Base-by-base conservation (phyloP, 2,329 filamentous ascomycete species). In the Elsinoe perseae region DNA sequence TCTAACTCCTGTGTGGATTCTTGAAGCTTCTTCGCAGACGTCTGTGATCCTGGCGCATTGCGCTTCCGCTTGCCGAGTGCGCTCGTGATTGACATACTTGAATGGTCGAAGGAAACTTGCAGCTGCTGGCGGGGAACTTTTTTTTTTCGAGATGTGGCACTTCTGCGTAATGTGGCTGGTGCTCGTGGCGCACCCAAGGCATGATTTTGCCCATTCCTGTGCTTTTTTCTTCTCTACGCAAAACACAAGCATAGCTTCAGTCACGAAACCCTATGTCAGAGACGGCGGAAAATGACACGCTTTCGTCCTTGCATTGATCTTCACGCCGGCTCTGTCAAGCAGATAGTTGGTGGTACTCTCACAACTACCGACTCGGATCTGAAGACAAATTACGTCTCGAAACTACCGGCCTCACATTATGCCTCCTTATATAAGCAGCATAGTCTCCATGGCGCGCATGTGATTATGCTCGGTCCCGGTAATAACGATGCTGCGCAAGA, bases 281-380 rank as follows among this genome's bases (percentile, higher is more conserved):
- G n/a, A 30, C 16, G 9, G n/a, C 8, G 16, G 8, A 30, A 8
- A 52, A 95, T 98, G 93, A 97, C 93, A 2, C 84, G 85, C 64
- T 98, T 98, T 68, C 81, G 93, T 36, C 93, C 93, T 18, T 98
- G 93, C 69, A 97, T 98, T 72, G 93, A 98, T 74, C 81, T 98
- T 54, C 93, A 98, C 72, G 86, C 91, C n/a, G 93, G 93, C 12
- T 86, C 92, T 69, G 93, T 98, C 58, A 98, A 98, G 77, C 93
- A 98, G 72, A 98, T 98, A 64, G 91, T 98, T 38, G 93, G 93
- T 64, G 92, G 93, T 58, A 97, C 93, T 1, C 80, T 98, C 60
- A 80, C 68, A 70, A 62, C 59, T 18, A 61, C 64, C 28, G 60
- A 63, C 43, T 56, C 65, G 6, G 64, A 63, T 25, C 79, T 97